Conservation (phyloP, 1,139 yeast species). For the Saccharomyces uvarum region DNA sequence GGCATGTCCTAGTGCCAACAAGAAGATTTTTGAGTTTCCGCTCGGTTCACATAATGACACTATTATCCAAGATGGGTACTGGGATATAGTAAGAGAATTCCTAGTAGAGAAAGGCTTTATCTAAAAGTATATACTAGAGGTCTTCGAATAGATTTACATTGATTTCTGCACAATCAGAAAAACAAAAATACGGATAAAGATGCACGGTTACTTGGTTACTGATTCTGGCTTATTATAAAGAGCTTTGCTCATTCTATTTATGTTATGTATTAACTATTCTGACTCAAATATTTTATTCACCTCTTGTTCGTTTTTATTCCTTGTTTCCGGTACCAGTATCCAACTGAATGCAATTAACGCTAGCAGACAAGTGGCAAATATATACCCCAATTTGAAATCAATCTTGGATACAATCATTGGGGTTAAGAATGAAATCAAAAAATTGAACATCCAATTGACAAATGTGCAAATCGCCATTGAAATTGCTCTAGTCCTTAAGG, state of each 20-base stretch:
- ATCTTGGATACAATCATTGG: slow-evolving; percentile 52
- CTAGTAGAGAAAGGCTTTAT: slow-evolving; percentile 31
- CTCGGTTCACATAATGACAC: slow-evolving; percentile 76
- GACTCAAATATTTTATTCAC: slow-evolving; percentile 35
- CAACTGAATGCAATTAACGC: slow-evolving; percentile 51
- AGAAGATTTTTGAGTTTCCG: slow-evolving; percentile 46
- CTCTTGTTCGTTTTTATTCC: slow-evolving; percentile 60
- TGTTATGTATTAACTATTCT: slow-evolving; percentile 37
- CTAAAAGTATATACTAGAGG: neutral
- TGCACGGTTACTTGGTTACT: neutral
- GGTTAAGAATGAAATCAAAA: slow-evolving; percentile 63
- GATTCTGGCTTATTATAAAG: neutral
- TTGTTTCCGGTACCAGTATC: slow-evolving; percentile 63
- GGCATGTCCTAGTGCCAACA: slow-evolving; percentile 40
- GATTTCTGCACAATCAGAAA: neutral
- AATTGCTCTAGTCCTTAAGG: slow-evolving; percentile 64
- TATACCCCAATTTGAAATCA: slow-evolving; percentile 57
- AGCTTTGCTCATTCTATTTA: slow-evolving; percentile 21
- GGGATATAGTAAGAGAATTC: slow-evolving; percentile 60
- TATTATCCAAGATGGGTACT: slow-evolving; percentile 60
- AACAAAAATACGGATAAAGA: neutral
- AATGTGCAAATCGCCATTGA: slow-evolving; percentile 72
- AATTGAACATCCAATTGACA: slow-evolving; percentile 70
- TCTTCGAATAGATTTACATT: neutral
- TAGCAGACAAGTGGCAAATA: slow-evolving; percentile 58